These are phyloP conservation scores for Lactarius indigo DNA, from an alignment of 768 basidiomycete genomes.

Conservation along the genomic window DNA sequence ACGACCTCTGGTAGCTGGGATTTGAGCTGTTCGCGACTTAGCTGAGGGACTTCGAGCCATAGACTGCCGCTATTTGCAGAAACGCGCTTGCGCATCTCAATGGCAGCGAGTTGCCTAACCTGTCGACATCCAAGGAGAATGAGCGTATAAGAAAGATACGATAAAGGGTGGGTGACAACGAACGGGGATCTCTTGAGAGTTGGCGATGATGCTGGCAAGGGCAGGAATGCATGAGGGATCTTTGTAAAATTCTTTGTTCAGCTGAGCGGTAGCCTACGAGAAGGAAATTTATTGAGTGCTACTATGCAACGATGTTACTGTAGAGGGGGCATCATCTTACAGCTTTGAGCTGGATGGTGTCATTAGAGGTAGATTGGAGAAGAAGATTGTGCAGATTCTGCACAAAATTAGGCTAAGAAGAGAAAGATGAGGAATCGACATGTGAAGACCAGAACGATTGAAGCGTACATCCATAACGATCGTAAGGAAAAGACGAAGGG, in stretches of 20 bases:
- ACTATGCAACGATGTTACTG: conserved; percentile 15
- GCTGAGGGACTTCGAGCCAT: conserved; percentile 70
- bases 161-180: conserved; percentile 34
- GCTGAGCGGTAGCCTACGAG: conserved; percentile 77
- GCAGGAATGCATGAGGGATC: conserved; percentile 87
- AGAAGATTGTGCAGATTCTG: conserved; percentile 84
- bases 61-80: conserved; percentile 71
- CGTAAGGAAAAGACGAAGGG: conserved; percentile 20
- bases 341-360: conserved; percentile 85
- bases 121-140: conserved; percentile 32
- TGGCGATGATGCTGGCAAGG: conserved; percentile 81
- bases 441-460: neutral
- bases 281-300: neutral
- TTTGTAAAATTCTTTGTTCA: conserved; percentile 94
- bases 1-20: conserved; percentile 73
- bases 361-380: conserved; percentile 78
- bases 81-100: conserved; percentile 94
- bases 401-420: conserved; percentile 60
- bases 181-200: conserved; percentile 79
- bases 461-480: conserved; percentile 48
- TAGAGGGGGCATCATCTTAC: conserved; percentile 46
- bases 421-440: neutral
- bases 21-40: conserved; percentile 81
- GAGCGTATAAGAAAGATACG: neutral
- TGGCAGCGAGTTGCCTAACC: conserved; percentile 96